Conservation (phyloP, 768 basidiomycete genomes). For the Tylopilus subfusipes region DNA sequence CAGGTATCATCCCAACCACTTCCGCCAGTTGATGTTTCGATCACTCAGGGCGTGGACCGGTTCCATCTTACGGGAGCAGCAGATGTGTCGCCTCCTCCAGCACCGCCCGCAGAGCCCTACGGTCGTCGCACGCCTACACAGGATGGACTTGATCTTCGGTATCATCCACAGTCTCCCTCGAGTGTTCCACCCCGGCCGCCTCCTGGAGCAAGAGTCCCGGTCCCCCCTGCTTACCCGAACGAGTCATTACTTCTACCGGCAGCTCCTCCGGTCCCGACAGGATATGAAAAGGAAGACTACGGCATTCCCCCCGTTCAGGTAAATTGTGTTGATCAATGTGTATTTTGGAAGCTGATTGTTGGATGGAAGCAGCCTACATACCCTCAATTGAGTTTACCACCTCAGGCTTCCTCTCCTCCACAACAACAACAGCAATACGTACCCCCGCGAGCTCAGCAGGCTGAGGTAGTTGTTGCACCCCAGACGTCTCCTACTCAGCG, state of each 20-base stretch:
- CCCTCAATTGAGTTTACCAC: constrained; percentile 21
- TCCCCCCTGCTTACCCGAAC: constrained; percentile 34
- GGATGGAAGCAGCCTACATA: constrained; percentile 19
- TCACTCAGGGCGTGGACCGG: constrained; percentile 40
- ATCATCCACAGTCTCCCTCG: constrained; percentile 35
- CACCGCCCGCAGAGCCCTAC: constrained; percentile 18
- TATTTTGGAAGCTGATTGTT: constrained; percentile 2
- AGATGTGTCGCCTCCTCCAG: constrained; percentile 34
- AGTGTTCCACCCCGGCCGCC: constrained; percentile 34
- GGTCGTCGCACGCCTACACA: constrained; percentile 26
- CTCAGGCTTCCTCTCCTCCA: constrained; percentile 14
- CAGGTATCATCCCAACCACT: constrained; percentile 31
- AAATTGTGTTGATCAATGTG: not conserved
- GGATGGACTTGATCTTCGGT: constrained; percentile 41
- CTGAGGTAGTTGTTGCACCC: constrained; percentile 17
- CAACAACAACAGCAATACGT: constrained; percentile 27
- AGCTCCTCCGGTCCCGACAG: constrained; percentile 10
- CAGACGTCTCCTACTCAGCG: constrained; percentile 41
- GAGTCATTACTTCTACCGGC: constrained; percentile 30
- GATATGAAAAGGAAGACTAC: constrained; percentile 32
- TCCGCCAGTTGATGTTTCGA: constrained; percentile 33
- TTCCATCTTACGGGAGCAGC: constrained; percentile 41
- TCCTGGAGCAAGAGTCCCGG: constrained; percentile 38
- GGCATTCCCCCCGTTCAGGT: constrained; percentile 23
- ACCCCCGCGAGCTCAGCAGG: constrained; percentile 31